A percentile compares a stretch with the other conserved stretches of the same genome.
Evolutionary conservation across 352 stramenopile genomes (phyloP).

Genomic region (Phytophthora sp.): DNA sequence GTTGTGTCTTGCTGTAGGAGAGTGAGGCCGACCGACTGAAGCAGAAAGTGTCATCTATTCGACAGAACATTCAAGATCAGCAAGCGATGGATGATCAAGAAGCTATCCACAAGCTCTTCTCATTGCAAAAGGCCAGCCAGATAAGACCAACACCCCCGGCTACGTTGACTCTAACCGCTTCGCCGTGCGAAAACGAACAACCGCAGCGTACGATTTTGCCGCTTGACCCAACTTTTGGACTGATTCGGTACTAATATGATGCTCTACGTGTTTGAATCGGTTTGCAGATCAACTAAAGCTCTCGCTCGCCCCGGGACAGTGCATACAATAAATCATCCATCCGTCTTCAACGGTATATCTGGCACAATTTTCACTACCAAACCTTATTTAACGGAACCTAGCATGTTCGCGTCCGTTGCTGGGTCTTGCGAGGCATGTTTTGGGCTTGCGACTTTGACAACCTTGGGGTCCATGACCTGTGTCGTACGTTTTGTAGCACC

Average conservation of each 20-base stretch:
- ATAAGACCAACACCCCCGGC: background rate
- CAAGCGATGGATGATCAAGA: constrained; percentile 22
- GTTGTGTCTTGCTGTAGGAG: constrained; percentile 20
- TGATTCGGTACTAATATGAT: constrained; percentile 1
- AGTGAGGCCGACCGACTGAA: constrained; percentile 15
- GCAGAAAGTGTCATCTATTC: constrained; percentile 18
- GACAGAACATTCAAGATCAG: constrained; percentile 22
- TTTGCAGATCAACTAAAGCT: constrained; percentile 21
- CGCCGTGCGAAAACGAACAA: constrained; percentile 1
- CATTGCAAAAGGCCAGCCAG: constrained; percentile 1
- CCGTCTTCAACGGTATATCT: background rate
- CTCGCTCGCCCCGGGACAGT: constrained; percentile 4
- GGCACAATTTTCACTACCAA: too few relatives aligned
- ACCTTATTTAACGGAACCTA: background rate
- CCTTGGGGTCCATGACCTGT: constrained; percentile 11
- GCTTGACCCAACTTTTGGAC: background rate
- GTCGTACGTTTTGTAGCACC: constrained; percentile 6
- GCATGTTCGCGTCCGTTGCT: background rate
- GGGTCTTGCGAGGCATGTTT: constrained; percentile 6
- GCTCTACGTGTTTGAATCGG: background rate
- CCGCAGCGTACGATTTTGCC: constrained; percentile 5
- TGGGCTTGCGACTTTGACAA: constrained; percentile 26
- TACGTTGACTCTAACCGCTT: background rate
- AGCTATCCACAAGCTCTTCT: constrained; percentile 23
- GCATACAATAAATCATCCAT: constrained; percentile 13